phyloP scores from a whole-genome alignment of 164 flowering plant species.

The Vitis cinerea region DNA sequence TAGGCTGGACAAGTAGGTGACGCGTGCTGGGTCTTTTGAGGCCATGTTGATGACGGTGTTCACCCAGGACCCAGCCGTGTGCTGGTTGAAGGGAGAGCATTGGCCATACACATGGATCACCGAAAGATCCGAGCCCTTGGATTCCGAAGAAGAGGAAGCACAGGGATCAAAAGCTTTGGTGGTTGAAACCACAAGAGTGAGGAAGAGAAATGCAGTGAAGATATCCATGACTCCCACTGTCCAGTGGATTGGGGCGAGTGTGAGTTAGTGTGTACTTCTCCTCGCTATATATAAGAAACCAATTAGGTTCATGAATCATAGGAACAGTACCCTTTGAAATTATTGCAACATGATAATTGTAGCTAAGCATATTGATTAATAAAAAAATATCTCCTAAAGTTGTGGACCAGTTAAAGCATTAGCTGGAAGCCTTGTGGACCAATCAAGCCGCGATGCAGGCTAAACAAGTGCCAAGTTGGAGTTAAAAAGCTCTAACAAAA shows the following conservation, averaged over 20 bases:
- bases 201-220: constrained; percentile 26
- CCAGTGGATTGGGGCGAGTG: too few species aligned
- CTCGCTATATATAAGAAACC: constrained; percentile 8
- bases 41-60: constrained; percentile 75
- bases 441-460: too few species aligned
- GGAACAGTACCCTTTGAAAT: constrained; percentile 18
- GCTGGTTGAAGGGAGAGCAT: constrained; percentile 74
- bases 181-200: constrained; percentile 24
- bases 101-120: constrained; percentile 67
- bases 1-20: constrained; percentile 55
- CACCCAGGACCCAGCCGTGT: constrained; percentile 42
- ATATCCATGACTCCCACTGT: constrained; percentile 29
- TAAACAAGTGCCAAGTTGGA: too few species aligned
- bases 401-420: too few species aligned
- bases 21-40: constrained; percentile 58
- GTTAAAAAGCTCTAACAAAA: too few species aligned
- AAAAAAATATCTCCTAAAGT: too few species aligned
- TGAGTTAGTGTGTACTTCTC: neutral
- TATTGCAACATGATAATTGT: too few species aligned
- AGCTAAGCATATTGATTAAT: too few species aligned
- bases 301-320: constrained; percentile 5
- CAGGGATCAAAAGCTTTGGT: constrained; percentile 42
- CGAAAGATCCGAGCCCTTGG: constrained; percentile 55
- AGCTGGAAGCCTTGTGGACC: too few species aligned
- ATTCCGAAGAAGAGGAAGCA: constrained; percentile 13